Base-by-base conservation (phyloP, 495 filamentous ascomycete genomes). In the Clavariopsis aquatica region DNA sequence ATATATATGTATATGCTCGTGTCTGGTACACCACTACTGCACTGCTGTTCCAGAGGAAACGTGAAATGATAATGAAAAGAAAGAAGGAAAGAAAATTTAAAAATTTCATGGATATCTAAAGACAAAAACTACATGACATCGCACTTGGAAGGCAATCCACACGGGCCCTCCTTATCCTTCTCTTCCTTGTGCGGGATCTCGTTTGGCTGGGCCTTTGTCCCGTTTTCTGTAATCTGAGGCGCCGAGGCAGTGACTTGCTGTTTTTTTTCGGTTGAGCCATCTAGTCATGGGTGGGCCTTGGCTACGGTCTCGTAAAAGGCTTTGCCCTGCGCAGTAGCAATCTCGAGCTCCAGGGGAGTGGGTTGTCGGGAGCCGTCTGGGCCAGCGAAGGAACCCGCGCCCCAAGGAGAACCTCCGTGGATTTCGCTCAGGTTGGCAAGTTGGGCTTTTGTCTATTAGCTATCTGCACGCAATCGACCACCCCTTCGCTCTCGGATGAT, bases 361-460 rank as follows among this genome's bases (percentile, higher is more conserved):
- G 95, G 95, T 78, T 90, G 83, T 71, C 94, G 89, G 47, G 88
- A 89, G 69, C 94, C 94, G 54, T 95, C 88, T 63, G 75, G 77
- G 61, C 76, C 88, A 62, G 93, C 81, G 71, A 96, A 93, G 52
- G 94, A 96, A 74, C 94, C 94, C 36, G 94, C 93, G 71, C 94
- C 94, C 94, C 95, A 98, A 20, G 94, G 81, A 63, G 81, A 83
- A 34, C 94, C 95, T 71, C 94, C 94, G 74, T 88, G 89, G 55
- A 91, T 82, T 81, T 96, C 90, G 17, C 73, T 64, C 24, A 94
- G 71, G 75, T 93, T 85, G 59, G 85, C 74, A 61, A 96, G 75
- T 51, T 82, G 73, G 28, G 69, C 62, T 65, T 20, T 4, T 22
- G 10, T 49, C 5, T 20, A 22, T 38, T 22, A 57, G n/a, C n/a